Conservation (phyloP, 139 green algal species). For the Zygnema cylindricum region DNA sequence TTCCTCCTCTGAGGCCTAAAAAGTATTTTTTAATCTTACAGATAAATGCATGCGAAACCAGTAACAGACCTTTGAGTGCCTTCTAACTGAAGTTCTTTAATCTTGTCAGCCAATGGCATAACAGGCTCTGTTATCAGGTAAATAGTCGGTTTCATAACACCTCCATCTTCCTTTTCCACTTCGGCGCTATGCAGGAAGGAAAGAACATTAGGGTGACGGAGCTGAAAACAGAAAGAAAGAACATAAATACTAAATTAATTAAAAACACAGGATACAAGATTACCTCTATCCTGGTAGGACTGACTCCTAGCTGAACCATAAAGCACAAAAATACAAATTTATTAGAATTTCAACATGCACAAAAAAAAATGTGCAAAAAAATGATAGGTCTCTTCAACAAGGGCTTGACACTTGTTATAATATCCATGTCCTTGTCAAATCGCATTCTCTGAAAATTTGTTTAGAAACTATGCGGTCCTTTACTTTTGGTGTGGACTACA, state of each 20-base stretch:
- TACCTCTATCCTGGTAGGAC: not conserved
- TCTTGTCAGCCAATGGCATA: slow-evolving; percentile 30
- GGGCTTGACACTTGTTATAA: no score
- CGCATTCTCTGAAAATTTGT: no score
- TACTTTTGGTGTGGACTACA: no score
- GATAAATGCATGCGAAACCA: not conserved
- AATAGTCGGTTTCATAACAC: slow-evolving; percentile 24
- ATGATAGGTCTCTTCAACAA: no score
- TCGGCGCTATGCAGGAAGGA: slow-evolving; percentile 56
- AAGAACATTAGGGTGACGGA: slow-evolving; percentile 60
- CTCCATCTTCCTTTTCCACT: slow-evolving; percentile 64
- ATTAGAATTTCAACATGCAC: no score
- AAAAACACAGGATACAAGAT: slow-evolving; percentile 10
- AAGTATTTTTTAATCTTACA: no score
- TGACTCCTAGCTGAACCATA: not conserved
- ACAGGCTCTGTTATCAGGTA: slow-evolving; percentile 62
- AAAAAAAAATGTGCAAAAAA: no score
- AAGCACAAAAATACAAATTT: no score
- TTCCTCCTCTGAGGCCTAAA: no score
- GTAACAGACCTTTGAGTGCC: slow-evolving; percentile 48
- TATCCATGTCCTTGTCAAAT: no score
- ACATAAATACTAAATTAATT: slow-evolving; percentile 17
- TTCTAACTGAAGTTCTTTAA: slow-evolving; percentile 47
- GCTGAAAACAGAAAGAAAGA: slow-evolving; percentile 23
- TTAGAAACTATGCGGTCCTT: no score